phyloP scores from a whole-genome alignment of 148 eudicot species.

The Rhododendron ovatum region DNA sequence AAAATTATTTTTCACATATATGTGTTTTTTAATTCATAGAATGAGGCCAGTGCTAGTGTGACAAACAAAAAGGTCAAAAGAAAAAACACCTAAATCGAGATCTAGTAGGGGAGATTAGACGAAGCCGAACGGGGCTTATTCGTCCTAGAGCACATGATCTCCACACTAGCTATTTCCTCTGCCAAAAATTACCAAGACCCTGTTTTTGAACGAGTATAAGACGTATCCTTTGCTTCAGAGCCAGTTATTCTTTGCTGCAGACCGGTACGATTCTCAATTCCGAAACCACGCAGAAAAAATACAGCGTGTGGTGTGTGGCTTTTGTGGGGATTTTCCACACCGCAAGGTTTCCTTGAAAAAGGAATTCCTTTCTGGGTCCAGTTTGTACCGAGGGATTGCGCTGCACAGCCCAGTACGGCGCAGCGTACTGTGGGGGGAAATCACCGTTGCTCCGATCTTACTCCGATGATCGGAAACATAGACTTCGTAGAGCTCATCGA shows the following conservation, averaged over 20 bases:
- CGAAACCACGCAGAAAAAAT: neutral
- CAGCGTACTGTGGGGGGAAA: too few species aligned
- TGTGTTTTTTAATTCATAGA: too few species aligned
- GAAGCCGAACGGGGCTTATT: neutral
- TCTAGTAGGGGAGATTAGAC: neutral
- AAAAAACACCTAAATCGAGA: constrained; percentile 7
- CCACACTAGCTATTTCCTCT: neutral
- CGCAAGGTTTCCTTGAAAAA: neutral
- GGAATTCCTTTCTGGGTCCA: neutral
- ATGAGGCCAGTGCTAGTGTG: neutral
- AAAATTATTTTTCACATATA: too few species aligned
- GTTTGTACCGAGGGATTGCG: neutral
- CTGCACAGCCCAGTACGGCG: too few species aligned
- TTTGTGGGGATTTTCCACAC: neutral
- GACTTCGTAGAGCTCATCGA: too few species aligned
- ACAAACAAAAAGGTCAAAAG: neutral
- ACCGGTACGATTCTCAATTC: neutral
- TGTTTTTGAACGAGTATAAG: neutral
- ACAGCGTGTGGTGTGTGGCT: neutral
- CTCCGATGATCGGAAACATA: too few species aligned
- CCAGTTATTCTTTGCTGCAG: constrained; percentile 18
- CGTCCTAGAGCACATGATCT: neutral
- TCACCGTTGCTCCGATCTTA: accelerated
- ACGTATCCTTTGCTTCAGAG: constrained; percentile 16
- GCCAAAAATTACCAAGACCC: neutral